Evolutionary conservation across 2,329 filamentous ascomycete genomes (phyloP), one percentile per base, ranked within the genome.

Genomic region (Hypomyces perniciosus): DNA sequence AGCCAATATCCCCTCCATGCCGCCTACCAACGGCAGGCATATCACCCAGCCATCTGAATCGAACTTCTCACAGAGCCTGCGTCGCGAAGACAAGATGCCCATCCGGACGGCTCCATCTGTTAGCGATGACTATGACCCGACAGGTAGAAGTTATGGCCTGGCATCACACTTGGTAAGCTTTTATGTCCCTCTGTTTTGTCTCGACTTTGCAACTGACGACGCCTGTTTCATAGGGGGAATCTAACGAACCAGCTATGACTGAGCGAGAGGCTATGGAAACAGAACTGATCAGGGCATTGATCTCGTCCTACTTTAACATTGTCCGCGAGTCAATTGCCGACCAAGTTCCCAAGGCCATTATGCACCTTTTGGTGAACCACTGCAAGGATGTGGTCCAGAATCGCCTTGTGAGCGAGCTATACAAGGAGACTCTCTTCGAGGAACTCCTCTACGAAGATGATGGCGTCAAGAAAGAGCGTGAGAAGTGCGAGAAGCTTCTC

Each of bases 221-320:
- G 57, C 64, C 48, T 28, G 50, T 45, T 46, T 33, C 46, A 44
- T 57, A 84, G 79, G 72, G 74, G 51, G 73, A 79, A 53, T 77
- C 79, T 48, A 81, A 85, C 54, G 90, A 95, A 64, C 90, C 90
- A 33, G 90, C 89, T 50, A 81, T 99, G 62, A 96, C 91, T 1
- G 93, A 99, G 60, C 88, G 93, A 47, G 93, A 99, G 73, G 88
- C 90, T 41, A 88, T 99, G 75, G 93, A 99, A 73, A 97, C 93
- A 8, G 93, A 99, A 71, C 83, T 99, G 38, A 99, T 99, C 67
- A 87, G 92, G 43, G 88, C 91, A 43, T 81, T 99, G 51, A 99
- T 99, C 68, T 95, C 89, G 31, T 96, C 91, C 1, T 99, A 99
- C 76, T 99, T 99, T 77, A 95, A 96, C 69, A 99, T 99, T 63